Base-by-base conservation (phyloP, 345 rosid species). In the Ceriops decandra region DNA sequence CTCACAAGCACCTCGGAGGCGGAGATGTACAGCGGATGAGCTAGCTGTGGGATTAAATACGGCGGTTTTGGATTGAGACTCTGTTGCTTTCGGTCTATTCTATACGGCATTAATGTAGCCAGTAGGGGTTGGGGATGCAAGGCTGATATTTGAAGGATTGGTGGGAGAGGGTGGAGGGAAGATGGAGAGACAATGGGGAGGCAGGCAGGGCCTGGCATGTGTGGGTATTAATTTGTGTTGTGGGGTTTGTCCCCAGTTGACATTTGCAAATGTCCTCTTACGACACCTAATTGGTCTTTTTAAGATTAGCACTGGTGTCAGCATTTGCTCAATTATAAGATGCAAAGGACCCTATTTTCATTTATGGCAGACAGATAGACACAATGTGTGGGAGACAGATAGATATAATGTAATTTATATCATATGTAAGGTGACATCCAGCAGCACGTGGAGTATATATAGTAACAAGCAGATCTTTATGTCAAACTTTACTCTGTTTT, bases 141-240 rank as follows among this genome's bases (percentile, higher is more conserved):
- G 54, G 57, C 32, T 66, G 13, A 52, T 68, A 79, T 80, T 81
- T 84, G 83, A 79, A 77, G 69, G 63, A 54, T 16, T 52, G 53
- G 22, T 0, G 71, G 46, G 57, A n/a, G 62, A n/a, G 57, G 0
- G 60, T n/a, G 4, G 57, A 27, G 73, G 52, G 22, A 35, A 8
- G 69, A 21, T 46, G 32, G 36, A 62, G 22, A 58, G 57, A 51
- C 24, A 70, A 62, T 33, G 60, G 66, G 67, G 61, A 61, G 58
- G 58, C 56, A 19, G 68, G 63, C 54, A 63, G 32, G 68, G 3
- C 56, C 59, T 24, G 59, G 9, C 30, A 27, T 56, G 59, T 56
- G 59, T 56, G 59, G 24, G 30, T 56, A 56, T 56, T 56, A 56
- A 56, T 22, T 56, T 56, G 17, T 24, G 49, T 13, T 38, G 46